These are phyloP conservation scores for Heteromeles arbutifolia DNA, from an alignment of 306 rosid species.

Conservation along the genomic window DNA sequence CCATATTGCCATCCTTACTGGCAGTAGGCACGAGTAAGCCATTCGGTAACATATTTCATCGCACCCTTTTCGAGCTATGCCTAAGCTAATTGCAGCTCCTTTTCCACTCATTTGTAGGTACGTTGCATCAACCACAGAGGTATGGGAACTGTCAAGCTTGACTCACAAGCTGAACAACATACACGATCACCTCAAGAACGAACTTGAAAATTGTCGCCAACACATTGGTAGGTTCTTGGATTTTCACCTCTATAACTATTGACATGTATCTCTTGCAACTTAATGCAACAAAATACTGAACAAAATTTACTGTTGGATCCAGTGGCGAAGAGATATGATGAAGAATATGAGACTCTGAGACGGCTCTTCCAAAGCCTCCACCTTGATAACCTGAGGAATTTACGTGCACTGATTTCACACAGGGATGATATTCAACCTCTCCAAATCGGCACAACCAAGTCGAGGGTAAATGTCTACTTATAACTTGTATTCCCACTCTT, in stretches of 20 bases:
- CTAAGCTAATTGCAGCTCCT: background rate
- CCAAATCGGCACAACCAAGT: conserved; percentile 26
- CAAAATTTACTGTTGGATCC: conserved; percentile 19
- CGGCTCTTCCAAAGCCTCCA: conserved; percentile 44
- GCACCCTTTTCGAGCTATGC: background rate
- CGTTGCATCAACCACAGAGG: conserved; percentile 47
- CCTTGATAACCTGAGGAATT: conserved; percentile 61
- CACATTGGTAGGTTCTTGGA: conserved; percentile 43
- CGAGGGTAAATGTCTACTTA: conserved; percentile 33
- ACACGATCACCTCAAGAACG: conserved; percentile 50
- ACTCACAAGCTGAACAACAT: conserved; percentile 67
- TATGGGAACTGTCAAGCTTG: conserved; percentile 71
- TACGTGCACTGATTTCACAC: conserved; percentile 45
- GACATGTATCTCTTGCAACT: background rate
- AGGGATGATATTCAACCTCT: conserved; percentile 60
- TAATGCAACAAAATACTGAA: background rate
- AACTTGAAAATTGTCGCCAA: conserved; percentile 44
- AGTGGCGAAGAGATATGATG: conserved; percentile 54
- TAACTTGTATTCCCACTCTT: background rate
- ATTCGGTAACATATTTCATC: background rate
- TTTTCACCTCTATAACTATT: background rate
- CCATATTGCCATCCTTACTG: conserved; percentile 48
- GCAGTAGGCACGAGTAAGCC: conserved; percentile 65
- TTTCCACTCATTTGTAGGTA: conserved; percentile 33
- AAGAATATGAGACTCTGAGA: conserved; percentile 46